phyloP scores from a whole-genome alignment of 1,139 yeast genomes.

The Pichia sp. region DNA sequence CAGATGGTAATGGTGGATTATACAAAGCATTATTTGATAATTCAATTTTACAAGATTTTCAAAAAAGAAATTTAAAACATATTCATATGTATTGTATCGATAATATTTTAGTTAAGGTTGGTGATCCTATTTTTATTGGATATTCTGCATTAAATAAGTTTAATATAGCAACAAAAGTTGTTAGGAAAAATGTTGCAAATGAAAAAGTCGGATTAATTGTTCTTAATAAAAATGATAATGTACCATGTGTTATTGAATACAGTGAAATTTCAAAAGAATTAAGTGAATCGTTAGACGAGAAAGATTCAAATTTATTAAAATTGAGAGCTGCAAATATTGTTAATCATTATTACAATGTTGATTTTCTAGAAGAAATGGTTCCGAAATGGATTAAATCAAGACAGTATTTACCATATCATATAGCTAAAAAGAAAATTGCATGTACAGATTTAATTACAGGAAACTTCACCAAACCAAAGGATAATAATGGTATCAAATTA shows the following conservation, averaged over 20 bases:
- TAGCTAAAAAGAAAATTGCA: conserved; percentile 81
- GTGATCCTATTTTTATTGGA: conserved; percentile 91
- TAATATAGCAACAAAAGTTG: conserved; percentile 89
- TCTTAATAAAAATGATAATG: conserved; percentile 47
- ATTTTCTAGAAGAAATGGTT: conserved; percentile 51
- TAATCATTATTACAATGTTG: conserved; percentile 88
- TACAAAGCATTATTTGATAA: conserved; percentile 74
- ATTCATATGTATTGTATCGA: conserved; percentile 97
- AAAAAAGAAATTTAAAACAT: conserved; percentile 69
- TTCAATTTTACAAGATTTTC: conserved; percentile 63
- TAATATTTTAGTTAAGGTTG: conserved; percentile 84
- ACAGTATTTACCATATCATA: conserved; percentile 77
- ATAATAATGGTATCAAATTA: conserved; percentile 85
- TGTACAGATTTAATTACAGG: conserved; percentile 43
- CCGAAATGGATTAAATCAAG: conserved; percentile 67
- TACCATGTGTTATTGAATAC: conserved; percentile 92
- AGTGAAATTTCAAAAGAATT: conserved; percentile 78
- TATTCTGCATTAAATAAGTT: conserved; percentile 64
- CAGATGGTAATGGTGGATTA: conserved; percentile 98
- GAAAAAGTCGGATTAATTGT: conserved; percentile 95
- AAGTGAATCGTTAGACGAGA: conserved; percentile 51
- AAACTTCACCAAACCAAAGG: conserved; percentile 50
- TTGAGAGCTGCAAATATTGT: conserved; percentile 96
- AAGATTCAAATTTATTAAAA: conserved; percentile 47
- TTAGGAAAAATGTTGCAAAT: conserved; percentile 79